Evolutionary conservation across 768 basidiomycete genomes (phyloP), one percentile per base, ranked within the genome.

Genomic region (Mycena indigotica): DNA sequence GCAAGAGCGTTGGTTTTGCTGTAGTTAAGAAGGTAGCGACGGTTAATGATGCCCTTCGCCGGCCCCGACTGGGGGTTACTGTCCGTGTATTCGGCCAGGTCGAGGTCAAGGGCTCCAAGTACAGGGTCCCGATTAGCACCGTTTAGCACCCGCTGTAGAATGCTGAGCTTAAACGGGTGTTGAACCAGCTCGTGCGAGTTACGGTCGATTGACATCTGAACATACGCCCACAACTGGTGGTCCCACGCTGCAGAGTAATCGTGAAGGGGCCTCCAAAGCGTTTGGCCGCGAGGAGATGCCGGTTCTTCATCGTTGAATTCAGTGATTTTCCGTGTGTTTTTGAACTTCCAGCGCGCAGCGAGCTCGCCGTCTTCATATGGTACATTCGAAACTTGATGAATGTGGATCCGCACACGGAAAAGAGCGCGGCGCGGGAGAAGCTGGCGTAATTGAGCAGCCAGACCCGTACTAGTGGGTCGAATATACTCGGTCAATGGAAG

Each of bases 1-100:
- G 92, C 75, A 5, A 85, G 87, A 1, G 91, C 89, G 62, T 93
- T 93, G 38, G 85, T 89, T 71, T 88, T 90, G 64, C 87, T 89
- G 64, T 89, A 81, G 48, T 83, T 76, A 4, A 91, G 72, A 5
- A 91, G 76, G 70, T 90, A 89, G 5, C 83, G 77, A 17, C 91
- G 77, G 10, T 84, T 83, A 23, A 90, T 79, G 28, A 69, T 68
- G 6, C 82, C 80, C 30, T 85, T 82, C 50, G 46, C 21, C 4
- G 35, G 13, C 1, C 17, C 19, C 35, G 51, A 29, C 1, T 21
- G 4, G 17, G 57, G 55, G 8, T 50, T 17, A 41, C 40, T 46
- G 46, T 80, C 77, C 16, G 84, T 87, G 64, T 91, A 93, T 66
- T 91, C 86, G 0, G 91, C 85, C 2, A 93, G 77, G 66, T 93